Percentiles rank a stretch among this genome's conserved stretches.
Conservation (phyloP, 345 rosid species). For the Orychophragmus violaceus region DNA sequence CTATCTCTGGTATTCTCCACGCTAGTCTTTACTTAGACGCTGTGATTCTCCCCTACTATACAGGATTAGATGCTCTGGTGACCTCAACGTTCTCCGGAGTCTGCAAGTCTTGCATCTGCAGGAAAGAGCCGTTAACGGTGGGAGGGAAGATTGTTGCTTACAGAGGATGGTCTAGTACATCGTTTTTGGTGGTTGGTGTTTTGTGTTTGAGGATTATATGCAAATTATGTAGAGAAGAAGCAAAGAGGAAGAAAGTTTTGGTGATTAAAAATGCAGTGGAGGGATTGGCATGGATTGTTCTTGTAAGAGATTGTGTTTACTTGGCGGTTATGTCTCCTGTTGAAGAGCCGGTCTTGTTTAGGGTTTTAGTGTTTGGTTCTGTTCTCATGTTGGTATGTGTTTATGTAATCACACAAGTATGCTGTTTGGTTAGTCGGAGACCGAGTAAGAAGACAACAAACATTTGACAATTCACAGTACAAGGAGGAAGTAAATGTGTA, state of each 20-base stretch:
- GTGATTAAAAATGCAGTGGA: constrained; percentile 28
- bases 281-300: constrained; percentile 41
- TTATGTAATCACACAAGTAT: constrained; percentile 31
- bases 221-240: constrained; percentile 31
- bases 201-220: constrained; percentile 46
- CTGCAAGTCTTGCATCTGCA: constrained; percentile 66
- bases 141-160: constrained; percentile 63
- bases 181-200: constrained; percentile 48
- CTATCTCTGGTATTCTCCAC: constrained; percentile 73
- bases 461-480: not conserved
- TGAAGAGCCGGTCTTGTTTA: constrained; percentile 32
- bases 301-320: constrained; percentile 47
- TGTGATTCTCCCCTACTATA: constrained; percentile 69
- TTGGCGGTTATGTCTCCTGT: constrained; percentile 39
- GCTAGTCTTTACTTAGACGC: constrained; percentile 70
- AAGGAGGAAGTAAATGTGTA: constrained; percentile 2
- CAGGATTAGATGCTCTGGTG: constrained; percentile 71
- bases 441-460: constrained; percentile 11
- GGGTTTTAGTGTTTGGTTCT: constrained; percentile 39
- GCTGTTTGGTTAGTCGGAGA: constrained; percentile 13
- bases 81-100: constrained; percentile 62
- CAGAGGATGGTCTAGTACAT: constrained; percentile 55
- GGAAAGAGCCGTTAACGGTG: constrained; percentile 52
- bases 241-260: constrained; percentile 12
- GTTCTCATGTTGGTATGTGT: constrained; percentile 48